Evolutionary conservation across 441 rosid species (phyloP).

Genomic region (Adansonia gregorii): DNA sequence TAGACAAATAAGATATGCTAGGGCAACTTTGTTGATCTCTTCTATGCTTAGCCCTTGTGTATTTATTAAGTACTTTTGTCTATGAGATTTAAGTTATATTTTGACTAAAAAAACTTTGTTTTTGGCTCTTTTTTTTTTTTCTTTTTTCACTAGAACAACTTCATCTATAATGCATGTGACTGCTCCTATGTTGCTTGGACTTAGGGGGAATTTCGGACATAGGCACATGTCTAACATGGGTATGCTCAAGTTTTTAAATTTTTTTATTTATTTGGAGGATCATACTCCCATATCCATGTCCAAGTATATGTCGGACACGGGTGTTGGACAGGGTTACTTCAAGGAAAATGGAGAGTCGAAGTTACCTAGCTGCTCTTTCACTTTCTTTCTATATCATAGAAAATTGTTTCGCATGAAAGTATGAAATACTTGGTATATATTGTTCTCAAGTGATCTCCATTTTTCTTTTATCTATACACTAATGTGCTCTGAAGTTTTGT

Average conservation of each 20-base stretch:
- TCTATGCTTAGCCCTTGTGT: neutral
- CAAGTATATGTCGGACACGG: too few relatives aligned
- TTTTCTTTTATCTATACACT: neutral
- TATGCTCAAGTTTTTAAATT: too few relatives aligned
- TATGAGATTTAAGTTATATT: slow-evolving; percentile 3
- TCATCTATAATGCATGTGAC: neutral
- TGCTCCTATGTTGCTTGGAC: too few relatives aligned
- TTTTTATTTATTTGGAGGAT: too few relatives aligned
- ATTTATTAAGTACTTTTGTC: neutral
- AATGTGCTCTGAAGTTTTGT: slow-evolving; percentile 3
- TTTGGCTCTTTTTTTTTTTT: neutral
- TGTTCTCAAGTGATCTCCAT: neutral
- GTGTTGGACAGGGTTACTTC: too few relatives aligned
- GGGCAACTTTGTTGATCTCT: neutral
- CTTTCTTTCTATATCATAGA: neutral
- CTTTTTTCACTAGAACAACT: too few relatives aligned
- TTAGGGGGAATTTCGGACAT: too few relatives aligned
- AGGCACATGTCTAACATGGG: too few relatives aligned
- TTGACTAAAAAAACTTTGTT: neutral
- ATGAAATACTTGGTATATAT: neutral
- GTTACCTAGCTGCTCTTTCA: too few relatives aligned
- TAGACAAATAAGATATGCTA: neutral
- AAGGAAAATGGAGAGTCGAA: too few relatives aligned
- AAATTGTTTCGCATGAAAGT: neutral
- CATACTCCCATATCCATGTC: too few relatives aligned